A percentile compares a stretch with the other conserved stretches of the same genome.
phyloP scores from a whole-genome alignment of 768 basidiomycete genomes.

The Neoboletus subvelutipes region DNA sequence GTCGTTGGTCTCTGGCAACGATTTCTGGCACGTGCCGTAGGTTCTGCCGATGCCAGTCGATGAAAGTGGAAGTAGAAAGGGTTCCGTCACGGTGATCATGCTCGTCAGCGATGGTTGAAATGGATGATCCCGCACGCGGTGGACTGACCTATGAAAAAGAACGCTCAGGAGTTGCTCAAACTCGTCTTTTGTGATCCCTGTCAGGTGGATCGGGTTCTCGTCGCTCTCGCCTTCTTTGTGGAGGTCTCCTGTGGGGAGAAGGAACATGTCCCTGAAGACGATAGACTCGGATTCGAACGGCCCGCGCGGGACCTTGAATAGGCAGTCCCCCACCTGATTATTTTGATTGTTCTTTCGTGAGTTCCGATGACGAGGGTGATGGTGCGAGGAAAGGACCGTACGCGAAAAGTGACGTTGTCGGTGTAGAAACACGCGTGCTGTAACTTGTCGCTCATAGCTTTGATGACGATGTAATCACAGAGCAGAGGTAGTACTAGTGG shows the following conservation, averaged over 20 bases:
- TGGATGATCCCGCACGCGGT: background rate
- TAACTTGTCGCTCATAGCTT: background rate
- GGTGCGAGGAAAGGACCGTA: background rate
- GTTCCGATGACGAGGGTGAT: background rate
- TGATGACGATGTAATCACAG: background rate
- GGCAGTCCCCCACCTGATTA: slow-evolving; percentile 18
- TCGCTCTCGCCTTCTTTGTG: slow-evolving; percentile 14
- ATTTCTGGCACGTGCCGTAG: background rate
- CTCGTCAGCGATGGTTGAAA: background rate
- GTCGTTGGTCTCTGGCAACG: background rate
- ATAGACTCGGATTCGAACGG: slow-evolving; percentile 18
- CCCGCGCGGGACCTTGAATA: slow-evolving; percentile 21
- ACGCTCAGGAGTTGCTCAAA: slow-evolving; percentile 17
- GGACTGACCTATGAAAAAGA: slow-evolving; percentile 14
- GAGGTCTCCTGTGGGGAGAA: slow-evolving; percentile 10
- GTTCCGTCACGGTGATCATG: background rate
- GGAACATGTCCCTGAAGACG: slow-evolving; percentile 21
- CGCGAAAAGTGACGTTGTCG: slow-evolving; percentile 15
- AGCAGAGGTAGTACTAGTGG: background rate
- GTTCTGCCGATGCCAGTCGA: background rate
- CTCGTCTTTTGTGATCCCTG: slow-evolving; percentile 15
- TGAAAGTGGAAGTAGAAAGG: background rate
- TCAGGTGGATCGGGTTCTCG: slow-evolving; percentile 15
- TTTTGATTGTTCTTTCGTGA: background rate
- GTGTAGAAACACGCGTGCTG: slow-evolving; percentile 10